Evolutionary conservation across 495 filamentous ascomycete species (phyloP).

Genomic region (Penicillium dipodomyicola): DNA sequence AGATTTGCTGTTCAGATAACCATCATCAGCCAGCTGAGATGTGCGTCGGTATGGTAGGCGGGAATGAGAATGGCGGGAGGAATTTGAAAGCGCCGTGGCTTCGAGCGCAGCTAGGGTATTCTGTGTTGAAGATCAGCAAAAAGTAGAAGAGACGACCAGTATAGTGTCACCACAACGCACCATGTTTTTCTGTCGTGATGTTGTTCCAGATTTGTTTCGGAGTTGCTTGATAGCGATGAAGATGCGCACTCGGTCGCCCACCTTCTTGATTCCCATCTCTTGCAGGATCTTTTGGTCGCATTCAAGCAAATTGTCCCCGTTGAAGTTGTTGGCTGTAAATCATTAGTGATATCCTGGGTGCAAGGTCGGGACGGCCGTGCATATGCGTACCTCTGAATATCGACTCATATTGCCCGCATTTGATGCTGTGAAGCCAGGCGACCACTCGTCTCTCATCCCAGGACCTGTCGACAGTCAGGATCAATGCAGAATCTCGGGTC

Average conservation of each 20-base stretch:
- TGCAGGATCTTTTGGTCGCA: constrained; percentile 95
- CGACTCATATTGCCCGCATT: constrained; percentile 88
- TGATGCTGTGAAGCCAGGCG: constrained; percentile 85
- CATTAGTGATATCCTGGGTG: constrained; percentile 15
- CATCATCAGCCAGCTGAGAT: constrained; percentile 62
- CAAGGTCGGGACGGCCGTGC: constrained; percentile 4
- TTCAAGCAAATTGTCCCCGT: constrained; percentile 91
- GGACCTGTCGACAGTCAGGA: constrained; percentile 44
- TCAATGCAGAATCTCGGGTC: neutral
- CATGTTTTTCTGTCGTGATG: constrained; percentile 81
- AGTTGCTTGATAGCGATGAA: constrained; percentile 91
- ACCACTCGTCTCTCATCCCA: constrained; percentile 94
- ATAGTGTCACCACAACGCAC: constrained; percentile 48
- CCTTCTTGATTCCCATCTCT: constrained; percentile 97
- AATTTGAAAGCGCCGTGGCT: constrained; percentile 59
- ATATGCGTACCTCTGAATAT: constrained; percentile 71
- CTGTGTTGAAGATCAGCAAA: constrained; percentile 27
- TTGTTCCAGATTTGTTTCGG: constrained; percentile 76
- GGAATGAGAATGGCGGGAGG: constrained; percentile 58
- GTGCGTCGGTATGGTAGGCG: constrained; percentile 66
- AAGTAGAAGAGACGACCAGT: neutral
- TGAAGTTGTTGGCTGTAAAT: constrained; percentile 78
- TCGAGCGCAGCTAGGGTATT: constrained; percentile 46
- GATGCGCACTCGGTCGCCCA: constrained; percentile 94
- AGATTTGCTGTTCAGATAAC: constrained; percentile 44